These are phyloP conservation scores for Solanum chmielewskii DNA, from an alignment of 257 asterid genomes.

Conservation along the genomic window DNA sequence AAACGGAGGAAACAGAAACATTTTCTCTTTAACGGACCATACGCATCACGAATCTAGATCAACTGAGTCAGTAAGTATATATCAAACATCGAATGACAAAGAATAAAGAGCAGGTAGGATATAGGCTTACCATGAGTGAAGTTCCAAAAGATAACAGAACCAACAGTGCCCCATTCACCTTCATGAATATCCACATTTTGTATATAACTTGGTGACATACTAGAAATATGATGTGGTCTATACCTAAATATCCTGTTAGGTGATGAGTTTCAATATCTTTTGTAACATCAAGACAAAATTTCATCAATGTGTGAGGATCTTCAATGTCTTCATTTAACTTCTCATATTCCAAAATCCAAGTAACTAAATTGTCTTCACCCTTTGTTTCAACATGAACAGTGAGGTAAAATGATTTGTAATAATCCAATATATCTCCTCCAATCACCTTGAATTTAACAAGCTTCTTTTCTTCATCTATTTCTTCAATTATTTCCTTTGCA, in stretches of 20 bases:
- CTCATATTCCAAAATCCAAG: slow-evolving; percentile 11
- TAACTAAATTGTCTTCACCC: neutral
- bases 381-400: slow-evolving; percentile 7
- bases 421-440: slow-evolving; percentile 8
- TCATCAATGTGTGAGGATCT: neutral
- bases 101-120: neutral
- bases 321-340: neutral
- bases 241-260: neutral
- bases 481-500: slow-evolving; percentile 1
- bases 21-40: neutral
- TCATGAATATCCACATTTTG: neutral
- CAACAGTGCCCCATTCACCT: slow-evolving; percentile 6
- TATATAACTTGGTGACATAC: neutral
- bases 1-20: neutral
- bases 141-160: neutral
- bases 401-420: neutral
- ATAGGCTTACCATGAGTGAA: neutral
- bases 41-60: neutral
- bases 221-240: neutral
- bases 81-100: neutral
- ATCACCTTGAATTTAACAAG: slow-evolving; percentile 2
- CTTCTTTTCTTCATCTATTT: slow-evolving; percentile 11
- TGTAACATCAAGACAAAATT: neutral
- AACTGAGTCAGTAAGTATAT: neutral
- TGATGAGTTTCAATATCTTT: slow-evolving; percentile 14